Evolutionary conservation across 2,329 filamentous ascomycete species (phyloP), one percentile per base, ranked within the genome.

Genomic region (Cercospora zeina): DNA sequence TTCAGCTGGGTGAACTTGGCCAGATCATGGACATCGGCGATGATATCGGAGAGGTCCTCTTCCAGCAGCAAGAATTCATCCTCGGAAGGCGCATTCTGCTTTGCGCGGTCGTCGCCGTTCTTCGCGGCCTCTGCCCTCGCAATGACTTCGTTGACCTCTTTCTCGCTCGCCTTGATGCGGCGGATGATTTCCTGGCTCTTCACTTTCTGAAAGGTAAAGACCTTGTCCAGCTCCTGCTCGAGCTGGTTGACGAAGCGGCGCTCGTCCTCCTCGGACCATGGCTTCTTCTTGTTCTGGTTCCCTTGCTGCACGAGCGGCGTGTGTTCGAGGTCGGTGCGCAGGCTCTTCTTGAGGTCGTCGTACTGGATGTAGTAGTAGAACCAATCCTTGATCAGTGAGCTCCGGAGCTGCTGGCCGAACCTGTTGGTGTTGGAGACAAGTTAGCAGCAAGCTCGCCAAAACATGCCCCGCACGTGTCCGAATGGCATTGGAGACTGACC

Each of bases 351-450:
- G 54, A 99, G 85, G 68, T 89, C 90, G 76, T 97, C 93, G 80
- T 99, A 99, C 79, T 91, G 89, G 79, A 99, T 97, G 80, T 99
- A 99, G 82, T 96, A 91, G 88, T 93, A 96, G 77, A 93, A 88
- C 81, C 96, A 99, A 80, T 97, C 93, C 82, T 90, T 92, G 78
- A 97, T 96, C 74, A 96, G 85, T 75, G 93, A 97, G 73, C 91
- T 93, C 68, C 91, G 91, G 73, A 99, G 87, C 83, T 99, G 93
- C 79, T 97, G 91, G 76, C 95, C 95, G 83, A 97, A 99, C 83
- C 86, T 88, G 71, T 61, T 58, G 39, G 36, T 47, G 49, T 34
- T 2, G 16, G 49, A 47, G 49, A 14, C 49, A 31, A 27, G 30
- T 51, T 51, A 51, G 49, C 49, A 51, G 49, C 27, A 31, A 51